Base-by-base conservation (phyloP, 2,329 filamentous ascomycete species). In the Xylariaceae sp. region DNA sequence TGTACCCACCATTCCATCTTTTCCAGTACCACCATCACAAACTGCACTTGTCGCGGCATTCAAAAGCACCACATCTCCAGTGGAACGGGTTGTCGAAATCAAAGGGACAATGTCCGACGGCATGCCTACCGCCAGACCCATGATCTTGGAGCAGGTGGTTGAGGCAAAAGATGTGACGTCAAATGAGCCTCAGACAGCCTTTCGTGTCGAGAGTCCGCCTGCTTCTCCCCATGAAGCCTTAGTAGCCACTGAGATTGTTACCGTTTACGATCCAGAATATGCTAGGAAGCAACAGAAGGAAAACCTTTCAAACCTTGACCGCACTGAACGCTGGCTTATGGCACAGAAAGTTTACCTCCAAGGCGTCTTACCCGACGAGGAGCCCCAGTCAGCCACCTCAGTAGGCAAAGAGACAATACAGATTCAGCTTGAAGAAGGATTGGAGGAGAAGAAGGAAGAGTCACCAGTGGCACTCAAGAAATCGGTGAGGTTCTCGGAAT, bases 251-350 rank as follows among this genome's bases (percentile, higher is more conserved):
- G 82, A 87, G 62, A 86, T 86, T 36, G 75, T 85, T 22, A 77
- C 77, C 39, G 85, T 88, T 57, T 89, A 88, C 61, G 88, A 90
- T 55, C 81, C 89, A 49, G 77, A 82, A 52, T 95, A 95, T 62
- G 78, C 85, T 42, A 76, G 79, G 46, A 87, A 89, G 66, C 81
- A 95, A 54, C 80, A 87, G 62, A 75, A 86, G 57, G 78, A 78
- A 39, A 84, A 88, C 7, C 73, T 85, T 17, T 81, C 80, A n/a
- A 89, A 91, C 61, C 72, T 94, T 45, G 89, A 94, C 67, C 84
- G 90, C 54, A 97, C 92, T 5, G 86, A 88, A 61, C 70, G 89
- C 40, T 97, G 92, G 92, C 80, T 97, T 30, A 75, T 83, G 59
- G 87, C 90, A 7, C 92, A 97, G 67, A 84, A 84, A 49, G 77